phyloP scores from a whole-genome alignment of 73 alveolate species.

The Paramecium sexaurelia region DNA sequence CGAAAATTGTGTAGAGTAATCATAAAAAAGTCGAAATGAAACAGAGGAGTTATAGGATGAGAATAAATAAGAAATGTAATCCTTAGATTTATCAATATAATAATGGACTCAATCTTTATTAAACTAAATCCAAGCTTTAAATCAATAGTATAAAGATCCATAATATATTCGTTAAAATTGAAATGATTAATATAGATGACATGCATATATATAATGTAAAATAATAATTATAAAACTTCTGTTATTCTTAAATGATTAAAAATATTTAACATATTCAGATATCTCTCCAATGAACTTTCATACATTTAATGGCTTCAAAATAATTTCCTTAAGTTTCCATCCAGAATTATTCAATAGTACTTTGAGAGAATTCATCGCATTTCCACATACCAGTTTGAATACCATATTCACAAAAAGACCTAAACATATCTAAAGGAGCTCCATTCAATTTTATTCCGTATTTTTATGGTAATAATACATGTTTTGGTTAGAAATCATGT shows the following conservation, averaged over 20 bases:
- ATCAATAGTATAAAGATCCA: not conserved
- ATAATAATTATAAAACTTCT: not conserved
- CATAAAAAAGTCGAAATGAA: not conserved
- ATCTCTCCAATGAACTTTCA: slow-evolving; percentile 57
- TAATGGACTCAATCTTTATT: not conserved
- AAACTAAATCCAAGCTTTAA: not conserved
- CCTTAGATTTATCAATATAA: not conserved
- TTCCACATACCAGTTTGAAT: slow-evolving; percentile 67
- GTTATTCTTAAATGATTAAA: not conserved
- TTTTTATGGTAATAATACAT: slow-evolving; percentile 73
- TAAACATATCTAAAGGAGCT: slow-evolving; percentile 76
- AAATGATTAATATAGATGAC: not conserved
- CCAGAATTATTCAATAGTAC: slow-evolving; percentile 72
- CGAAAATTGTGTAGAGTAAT: slow-evolving; percentile 16
- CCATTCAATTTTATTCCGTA: slow-evolving; percentile 73
- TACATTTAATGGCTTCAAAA: slow-evolving; percentile 39
- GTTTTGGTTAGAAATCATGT: slow-evolving; percentile 77
- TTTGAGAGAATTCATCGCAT: slow-evolving; percentile 61
- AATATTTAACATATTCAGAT: not conserved
- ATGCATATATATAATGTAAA: not conserved
- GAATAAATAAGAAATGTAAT: not conserved
- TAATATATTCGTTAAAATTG: not conserved
- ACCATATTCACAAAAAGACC: slow-evolving; percentile 68
- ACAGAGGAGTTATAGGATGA: not conserved
- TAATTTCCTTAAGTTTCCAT: slow-evolving; percentile 84